Base-by-base conservation (phyloP, 176 grass and related monocot species). In the Aegilops speltoides region DNA sequence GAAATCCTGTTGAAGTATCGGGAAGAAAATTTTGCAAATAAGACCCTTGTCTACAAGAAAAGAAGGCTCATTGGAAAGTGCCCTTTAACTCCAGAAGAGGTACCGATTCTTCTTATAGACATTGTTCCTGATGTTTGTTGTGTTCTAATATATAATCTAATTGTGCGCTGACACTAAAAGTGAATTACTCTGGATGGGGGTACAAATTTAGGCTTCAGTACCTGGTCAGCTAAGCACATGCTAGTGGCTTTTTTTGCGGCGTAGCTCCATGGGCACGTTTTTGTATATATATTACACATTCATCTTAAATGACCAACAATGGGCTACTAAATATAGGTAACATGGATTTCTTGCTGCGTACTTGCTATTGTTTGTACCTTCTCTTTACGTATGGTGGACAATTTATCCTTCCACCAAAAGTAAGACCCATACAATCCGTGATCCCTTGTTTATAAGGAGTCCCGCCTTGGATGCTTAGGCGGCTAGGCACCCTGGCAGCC, bases 1-100 rank as follows among this genome's bases (percentile, higher is more conserved):
- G 88, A 96, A 91, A 90, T 96, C 71, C 79, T 99, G 83, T 85
- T 85, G 29, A 96, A 99, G 83, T 99, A 99, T 83, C 82, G 97
- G 28, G 78, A 93, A 62, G 90, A 88, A 32, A 56, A 99, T 88
- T 99, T 99, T 94, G 87, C 89, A 76, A 72, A 83, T 10, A 99
- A 99, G 77, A 43, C 77, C 56, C 92, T 99, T 89, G 68, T 96
- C 76, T 88, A 91, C 50, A 91, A 72, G 77, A 87, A 96, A 82
- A 94, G 92, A 85, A 93, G 82, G 84, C 67, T 92, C 20, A 94
- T 94, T 36, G 97, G 97, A 54, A 98, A 98, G 77, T 98, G 97
- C 59, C 97, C 97, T 79, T 98, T 98, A 77, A 98, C 97, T 86
- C 97, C 97, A 83, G 97, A 96, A 91, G 94, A 99, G 97, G 97